These are phyloP conservation scores for Durotheca rogersii DNA, from an alignment of 495 filamentous ascomycete species.

Conservation along the genomic window DNA sequence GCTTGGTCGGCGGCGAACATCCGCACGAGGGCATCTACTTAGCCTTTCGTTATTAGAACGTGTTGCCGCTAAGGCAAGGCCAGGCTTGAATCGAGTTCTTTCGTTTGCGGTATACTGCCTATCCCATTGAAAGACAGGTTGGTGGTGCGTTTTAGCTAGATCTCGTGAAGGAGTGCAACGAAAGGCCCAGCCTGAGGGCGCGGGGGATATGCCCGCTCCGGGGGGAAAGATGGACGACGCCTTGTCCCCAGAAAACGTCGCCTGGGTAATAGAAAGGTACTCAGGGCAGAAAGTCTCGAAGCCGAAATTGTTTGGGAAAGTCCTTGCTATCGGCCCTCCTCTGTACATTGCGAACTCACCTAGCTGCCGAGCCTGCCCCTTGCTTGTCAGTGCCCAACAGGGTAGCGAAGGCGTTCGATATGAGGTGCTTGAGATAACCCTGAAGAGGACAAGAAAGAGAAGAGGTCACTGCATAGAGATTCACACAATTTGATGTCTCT, in stretches of 20 bases:
- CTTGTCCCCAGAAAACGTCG: slow-evolving; percentile 51
- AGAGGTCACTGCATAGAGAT: too few species aligned
- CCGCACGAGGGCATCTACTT: slow-evolving; percentile 57
- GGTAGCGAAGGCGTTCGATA: too few species aligned
- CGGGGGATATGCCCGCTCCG: slow-evolving; percentile 59
- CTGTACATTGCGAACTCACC: too few species aligned
- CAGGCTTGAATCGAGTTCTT: slow-evolving; percentile 29
- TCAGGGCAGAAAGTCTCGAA: slow-evolving; percentile 52
- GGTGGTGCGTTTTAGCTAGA: not conserved
- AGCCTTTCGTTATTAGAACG: slow-evolving; percentile 66
- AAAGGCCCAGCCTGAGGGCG: slow-evolving; percentile 46
- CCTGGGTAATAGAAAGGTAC: slow-evolving; percentile 54
- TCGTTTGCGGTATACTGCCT: too few species aligned
- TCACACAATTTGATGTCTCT: too few species aligned
- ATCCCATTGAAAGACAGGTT: too few species aligned
- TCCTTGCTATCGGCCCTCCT: too few species aligned
- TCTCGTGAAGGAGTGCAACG: not conserved
- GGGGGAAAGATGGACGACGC: slow-evolving; percentile 59
- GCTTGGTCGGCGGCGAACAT: slow-evolving; percentile 61
- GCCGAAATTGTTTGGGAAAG: slow-evolving; percentile 48
- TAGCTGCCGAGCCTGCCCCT: too few species aligned
- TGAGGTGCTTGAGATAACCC: too few species aligned
- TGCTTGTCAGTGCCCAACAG: too few species aligned
- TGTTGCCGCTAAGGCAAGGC: too few species aligned
- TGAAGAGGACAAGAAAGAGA: too few species aligned